phyloP scores from a whole-genome alignment of 257 asterid species.

The Striga asiatica region DNA sequence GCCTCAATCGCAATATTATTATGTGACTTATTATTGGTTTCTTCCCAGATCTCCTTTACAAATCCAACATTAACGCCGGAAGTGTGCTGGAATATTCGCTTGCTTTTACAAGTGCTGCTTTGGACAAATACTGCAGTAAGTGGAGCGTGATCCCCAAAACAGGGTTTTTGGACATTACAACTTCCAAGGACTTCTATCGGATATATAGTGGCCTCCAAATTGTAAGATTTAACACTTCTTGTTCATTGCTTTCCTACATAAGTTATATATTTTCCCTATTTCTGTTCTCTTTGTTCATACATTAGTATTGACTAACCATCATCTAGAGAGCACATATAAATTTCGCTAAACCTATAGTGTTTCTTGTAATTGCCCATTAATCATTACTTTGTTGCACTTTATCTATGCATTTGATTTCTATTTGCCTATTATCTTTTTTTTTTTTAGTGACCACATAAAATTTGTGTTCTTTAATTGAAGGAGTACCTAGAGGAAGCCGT shows the following conservation, averaged over 20 bases:
- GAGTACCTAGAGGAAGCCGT: conserved; percentile 68
- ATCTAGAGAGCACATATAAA: background rate
- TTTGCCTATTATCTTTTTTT: background rate
- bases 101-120: conserved; percentile 94
- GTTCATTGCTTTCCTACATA: too few species aligned
- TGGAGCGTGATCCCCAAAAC: conserved; percentile 94
- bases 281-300: background rate
- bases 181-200: conserved; percentile 92
- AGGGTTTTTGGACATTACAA: conserved; percentile 88
- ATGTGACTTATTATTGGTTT: background rate
- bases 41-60: conserved; percentile 73
- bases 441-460: background rate
- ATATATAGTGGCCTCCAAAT: conserved; percentile 90
- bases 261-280: background rate
- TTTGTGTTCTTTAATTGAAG: conserved; percentile 27
- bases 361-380: too few species aligned
- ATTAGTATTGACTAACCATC: background rate
- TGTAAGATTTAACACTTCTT: conserved; percentile 41
- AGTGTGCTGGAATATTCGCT: conserved; percentile 95
- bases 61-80: conserved; percentile 85
- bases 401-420: too few species aligned
- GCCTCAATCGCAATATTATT: too few species aligned
- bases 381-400: too few species aligned
- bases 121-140: conserved; percentile 86
- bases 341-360: too few species aligned